These are phyloP conservation scores for Eremothecium sinecaudum DNA, from an alignment of 1,139 yeast genomes.

Conservation along the genomic window DNA sequence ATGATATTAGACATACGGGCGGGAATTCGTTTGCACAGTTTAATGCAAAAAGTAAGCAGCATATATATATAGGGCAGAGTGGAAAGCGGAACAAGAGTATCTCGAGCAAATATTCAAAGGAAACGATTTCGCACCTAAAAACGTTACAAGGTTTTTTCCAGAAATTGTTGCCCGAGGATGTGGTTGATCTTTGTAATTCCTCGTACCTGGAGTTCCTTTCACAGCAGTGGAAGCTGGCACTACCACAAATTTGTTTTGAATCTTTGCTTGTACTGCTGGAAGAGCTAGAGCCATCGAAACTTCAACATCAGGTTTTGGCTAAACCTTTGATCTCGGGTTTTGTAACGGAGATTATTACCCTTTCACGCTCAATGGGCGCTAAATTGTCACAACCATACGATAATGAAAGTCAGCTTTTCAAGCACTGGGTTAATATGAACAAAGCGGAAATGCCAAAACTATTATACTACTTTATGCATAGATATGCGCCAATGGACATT, in stretches of 20 bases:
- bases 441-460: conserved; percentile 21
- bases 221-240: conserved; percentile 77
- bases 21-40: conserved; percentile 29
- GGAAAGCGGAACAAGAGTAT: conserved; percentile 6
- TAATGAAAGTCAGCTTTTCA: conserved; percentile 49
- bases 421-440: conserved; percentile 40
- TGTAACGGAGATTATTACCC: conserved; percentile 60
- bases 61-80: conserved; percentile 22
- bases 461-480: conserved; percentile 24
- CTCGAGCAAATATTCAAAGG: conserved; percentile 18
- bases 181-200: conserved; percentile 25
- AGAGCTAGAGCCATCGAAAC: conserved; percentile 48
- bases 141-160: conserved; percentile 26
- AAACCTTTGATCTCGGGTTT: conserved; percentile 78
- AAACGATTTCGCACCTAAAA: conserved; percentile 17
- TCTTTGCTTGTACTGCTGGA: conserved; percentile 70
- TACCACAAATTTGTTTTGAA: conserved; percentile 69
- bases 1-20: conserved; percentile 44
- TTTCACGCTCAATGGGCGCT: conserved; percentile 72
- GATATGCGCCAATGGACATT: conserved; percentile 38
- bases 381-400: conserved; percentile 27
- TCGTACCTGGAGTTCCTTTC: conserved; percentile 54
- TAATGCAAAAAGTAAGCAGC: conserved; percentile 15
- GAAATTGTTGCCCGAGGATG: conserved; percentile 33
- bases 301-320: conserved; percentile 62